Conservation (phyloP, 2,329 filamentous ascomycete species). For the Helicocarpus griseus region DNA sequence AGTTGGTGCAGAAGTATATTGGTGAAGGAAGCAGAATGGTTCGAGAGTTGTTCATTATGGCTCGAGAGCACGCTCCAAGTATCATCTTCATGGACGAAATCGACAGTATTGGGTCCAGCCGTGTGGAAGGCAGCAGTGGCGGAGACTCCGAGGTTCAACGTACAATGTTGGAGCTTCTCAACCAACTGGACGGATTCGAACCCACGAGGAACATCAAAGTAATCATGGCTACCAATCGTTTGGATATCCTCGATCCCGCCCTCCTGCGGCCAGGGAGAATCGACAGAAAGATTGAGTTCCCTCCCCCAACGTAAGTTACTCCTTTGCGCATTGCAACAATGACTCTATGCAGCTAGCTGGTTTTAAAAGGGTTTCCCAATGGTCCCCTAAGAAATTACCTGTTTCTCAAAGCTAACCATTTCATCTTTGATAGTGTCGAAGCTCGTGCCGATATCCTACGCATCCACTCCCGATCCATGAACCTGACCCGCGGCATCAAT, state of each 20-base stretch:
- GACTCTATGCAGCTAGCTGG: background rate
- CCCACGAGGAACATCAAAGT: constrained; percentile 99
- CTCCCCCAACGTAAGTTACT: constrained; percentile 62
- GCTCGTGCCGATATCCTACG: constrained; percentile 94
- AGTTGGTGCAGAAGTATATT: constrained; percentile 98
- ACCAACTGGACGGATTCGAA: constrained; percentile 97
- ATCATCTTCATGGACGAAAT: constrained; percentile 99
- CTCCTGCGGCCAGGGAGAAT: constrained; percentile 93
- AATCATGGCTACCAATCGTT: constrained; percentile 97
- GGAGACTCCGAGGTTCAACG: constrained; percentile 97
- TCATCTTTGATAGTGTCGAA: constrained; percentile 52
- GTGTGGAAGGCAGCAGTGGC: constrained; percentile 88
- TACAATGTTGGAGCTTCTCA: constrained; percentile 96
- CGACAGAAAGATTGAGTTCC: constrained; percentile 98
- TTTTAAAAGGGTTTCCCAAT: background rate
- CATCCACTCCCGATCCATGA: constrained; percentile 98
- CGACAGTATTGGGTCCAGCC: constrained; percentile 93
- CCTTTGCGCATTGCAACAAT: background rate
- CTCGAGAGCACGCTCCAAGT: constrained; percentile 89
- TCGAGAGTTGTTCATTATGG: constrained; percentile 98
- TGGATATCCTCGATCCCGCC: constrained; percentile 94
- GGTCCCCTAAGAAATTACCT: background rate
- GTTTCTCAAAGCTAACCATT: constrained; percentile 1
- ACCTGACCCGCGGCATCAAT: constrained; percentile 93
- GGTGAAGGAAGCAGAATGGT: constrained; percentile 98